Evolutionary conservation across 306 rosid genomes (phyloP).

Genomic region (Vigna angularis): DNA sequence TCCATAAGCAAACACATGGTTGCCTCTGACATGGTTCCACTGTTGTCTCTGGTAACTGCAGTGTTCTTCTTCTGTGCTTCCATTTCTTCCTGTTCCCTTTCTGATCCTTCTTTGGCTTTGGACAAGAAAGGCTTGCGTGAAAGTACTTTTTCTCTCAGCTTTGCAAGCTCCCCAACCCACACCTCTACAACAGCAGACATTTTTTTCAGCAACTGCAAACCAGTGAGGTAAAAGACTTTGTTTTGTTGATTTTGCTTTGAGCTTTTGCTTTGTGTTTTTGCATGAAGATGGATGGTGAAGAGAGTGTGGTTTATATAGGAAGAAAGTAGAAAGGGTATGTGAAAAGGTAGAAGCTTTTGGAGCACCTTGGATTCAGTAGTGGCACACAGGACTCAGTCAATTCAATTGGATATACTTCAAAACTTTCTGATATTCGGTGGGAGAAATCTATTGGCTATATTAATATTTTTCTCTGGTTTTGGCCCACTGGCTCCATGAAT

Average conservation of each 20-base stretch:
- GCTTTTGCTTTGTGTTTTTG: not conserved
- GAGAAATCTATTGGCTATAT: not conserved
- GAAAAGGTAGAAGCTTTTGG: constrained; percentile 35
- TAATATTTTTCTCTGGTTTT: not conserved
- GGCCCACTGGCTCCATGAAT: not conserved
- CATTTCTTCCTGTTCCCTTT: constrained; percentile 20
- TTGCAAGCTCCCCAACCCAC: constrained; percentile 76
- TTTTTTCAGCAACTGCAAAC: not conserved
- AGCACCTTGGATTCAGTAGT: constrained; percentile 36
- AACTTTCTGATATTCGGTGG: constrained; percentile 47
- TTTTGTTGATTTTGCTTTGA: not conserved
- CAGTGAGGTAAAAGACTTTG: not conserved
- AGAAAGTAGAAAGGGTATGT: not conserved
- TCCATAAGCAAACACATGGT: constrained; percentile 82
- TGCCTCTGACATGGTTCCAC: constrained; percentile 67
- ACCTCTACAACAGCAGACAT: constrained; percentile 75
- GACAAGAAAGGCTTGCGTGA: constrained; percentile 40
- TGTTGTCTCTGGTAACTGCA: constrained; percentile 27
- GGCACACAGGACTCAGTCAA: constrained; percentile 52
- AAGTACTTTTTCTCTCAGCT: constrained; percentile 61
- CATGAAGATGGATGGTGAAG: not conserved
- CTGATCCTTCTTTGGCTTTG: constrained; percentile 48
- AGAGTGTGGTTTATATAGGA: constrained; percentile 45
- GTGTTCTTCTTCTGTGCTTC: constrained; percentile 32
- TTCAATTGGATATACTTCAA: constrained; percentile 24